These are phyloP conservation scores for Suillus clintonianus DNA, from an alignment of 768 basidiomycete species.

Conservation along the genomic window DNA sequence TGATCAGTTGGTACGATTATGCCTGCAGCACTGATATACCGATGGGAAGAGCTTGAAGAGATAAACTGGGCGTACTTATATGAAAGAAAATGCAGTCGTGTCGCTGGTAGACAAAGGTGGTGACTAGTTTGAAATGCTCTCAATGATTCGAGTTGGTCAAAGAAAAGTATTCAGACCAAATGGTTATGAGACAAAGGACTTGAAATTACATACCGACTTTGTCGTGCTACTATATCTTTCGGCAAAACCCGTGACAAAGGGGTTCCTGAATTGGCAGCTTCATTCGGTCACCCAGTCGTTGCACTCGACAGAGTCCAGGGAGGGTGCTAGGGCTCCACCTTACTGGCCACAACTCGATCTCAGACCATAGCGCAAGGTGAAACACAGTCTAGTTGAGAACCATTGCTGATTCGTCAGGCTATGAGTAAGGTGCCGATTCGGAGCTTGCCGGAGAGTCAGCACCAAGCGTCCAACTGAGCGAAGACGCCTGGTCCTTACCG, in stretches of 20 bases:
- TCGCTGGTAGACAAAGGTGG: not conserved
- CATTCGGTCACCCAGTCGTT: too few species aligned
- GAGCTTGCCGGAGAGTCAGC: too few species aligned
- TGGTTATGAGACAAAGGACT: not conserved
- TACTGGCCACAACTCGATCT: not conserved
- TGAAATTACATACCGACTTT: not conserved
- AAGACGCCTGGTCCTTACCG: too few species aligned
- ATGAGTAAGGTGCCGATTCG: too few species aligned
- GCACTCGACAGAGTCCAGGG: too few species aligned
- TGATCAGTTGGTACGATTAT: not conserved
- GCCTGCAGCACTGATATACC: not conserved
- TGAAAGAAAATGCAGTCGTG: not conserved
- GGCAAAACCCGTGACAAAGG: conserved; percentile 1
- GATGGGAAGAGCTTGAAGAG: not conserved
- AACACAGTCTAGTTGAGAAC: not conserved
- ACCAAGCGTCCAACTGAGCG: too few species aligned
- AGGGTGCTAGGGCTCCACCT: too few species aligned
- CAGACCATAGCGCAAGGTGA: not conserved
- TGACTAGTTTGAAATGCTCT: not conserved
- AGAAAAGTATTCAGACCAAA: not conserved
- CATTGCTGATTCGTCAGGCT: not conserved
- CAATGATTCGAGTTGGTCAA: not conserved
- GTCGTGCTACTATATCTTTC: not conserved
- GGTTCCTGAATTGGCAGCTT: too few species aligned
- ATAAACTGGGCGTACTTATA: not conserved